phyloP scores from a whole-genome alignment of 768 basidiomycete genomes.

The Lactarius hengduanensis region DNA sequence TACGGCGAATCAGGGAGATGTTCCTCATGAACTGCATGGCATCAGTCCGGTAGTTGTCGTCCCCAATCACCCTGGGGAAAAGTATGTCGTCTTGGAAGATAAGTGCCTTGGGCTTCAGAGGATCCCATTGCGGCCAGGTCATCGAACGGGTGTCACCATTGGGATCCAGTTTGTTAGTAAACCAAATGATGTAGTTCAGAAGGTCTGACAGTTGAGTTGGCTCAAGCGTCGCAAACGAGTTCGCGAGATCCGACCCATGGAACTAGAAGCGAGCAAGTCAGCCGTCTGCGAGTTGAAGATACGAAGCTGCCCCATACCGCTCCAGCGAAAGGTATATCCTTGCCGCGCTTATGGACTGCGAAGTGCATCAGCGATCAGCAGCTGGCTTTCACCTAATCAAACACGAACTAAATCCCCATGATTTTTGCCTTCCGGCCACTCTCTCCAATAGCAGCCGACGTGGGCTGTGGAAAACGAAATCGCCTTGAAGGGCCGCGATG shows the following conservation, averaged over 20 bases:
- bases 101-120: slow-evolving; percentile 13
- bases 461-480: slow-evolving; percentile 28
- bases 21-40: slow-evolving; percentile 19
- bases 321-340: slow-evolving; percentile 19
- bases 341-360: slow-evolving; percentile 26
- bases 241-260: slow-evolving; percentile 19
- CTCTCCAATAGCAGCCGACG: slow-evolving; percentile 24
- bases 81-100: slow-evolving; percentile 13
- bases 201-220: not conserved
- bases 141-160: slow-evolving; percentile 14
- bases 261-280: slow-evolving; percentile 7
- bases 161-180: slow-evolving; percentile 22
- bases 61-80: slow-evolving; percentile 9
- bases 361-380: accelerated
- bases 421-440: slow-evolving; percentile 15
- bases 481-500: slow-evolving; percentile 24
- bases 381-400: not conserved
- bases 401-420: slow-evolving; percentile 24
- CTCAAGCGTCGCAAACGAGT: slow-evolving; percentile 8
- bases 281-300: not conserved
- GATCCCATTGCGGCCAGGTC: slow-evolving; percentile 23
- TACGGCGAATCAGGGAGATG: slow-evolving; percentile 20
- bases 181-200: slow-evolving; percentile 23
- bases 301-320: slow-evolving; percentile 5
- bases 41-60: slow-evolving; percentile 23